Conservation (phyloP, 192 early-diverging fungal genomes). For the Coemansia sp. region DNA sequence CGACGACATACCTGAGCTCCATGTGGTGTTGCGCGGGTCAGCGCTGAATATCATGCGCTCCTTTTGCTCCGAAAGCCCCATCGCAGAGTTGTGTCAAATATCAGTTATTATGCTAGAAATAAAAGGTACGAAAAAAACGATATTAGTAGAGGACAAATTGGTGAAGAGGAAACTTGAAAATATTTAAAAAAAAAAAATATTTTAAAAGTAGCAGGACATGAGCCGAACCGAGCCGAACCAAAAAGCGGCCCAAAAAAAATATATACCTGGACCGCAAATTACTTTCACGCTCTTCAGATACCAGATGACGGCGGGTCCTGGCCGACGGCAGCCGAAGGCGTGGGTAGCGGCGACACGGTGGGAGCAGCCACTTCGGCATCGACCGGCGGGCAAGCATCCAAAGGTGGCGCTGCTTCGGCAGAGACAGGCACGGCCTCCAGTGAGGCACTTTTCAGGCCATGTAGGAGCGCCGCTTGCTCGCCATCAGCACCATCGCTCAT, state of each 20-base stretch:
- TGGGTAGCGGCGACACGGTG: background rate
- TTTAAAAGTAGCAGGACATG: background rate
- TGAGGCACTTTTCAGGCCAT: constrained; percentile 9
- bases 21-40: constrained; percentile 91
- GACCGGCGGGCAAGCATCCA: background rate
- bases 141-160: background rate
- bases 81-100: constrained; percentile 9
- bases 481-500: background rate
- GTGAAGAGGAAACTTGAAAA: background rate
- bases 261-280: background rate
- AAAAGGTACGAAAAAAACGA: background rate
- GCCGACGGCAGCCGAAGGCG: background rate
- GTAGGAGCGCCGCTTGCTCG: constrained; percentile 7
- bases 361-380: background rate
- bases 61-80: constrained; percentile 52
- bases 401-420: background rate
- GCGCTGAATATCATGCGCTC: constrained; percentile 57
- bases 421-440: background rate
- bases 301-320: background rate
- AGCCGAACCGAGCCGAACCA: constrained; percentile 11
- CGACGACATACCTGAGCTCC: constrained; percentile 72
- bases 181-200: background rate
- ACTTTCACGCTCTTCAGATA: background rate
- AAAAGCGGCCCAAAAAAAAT: constrained; percentile 2
- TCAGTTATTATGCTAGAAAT: background rate